phyloP scores from a whole-genome alignment of 2,329 filamentous ascomycete species.

The Venturia effusa region DNA sequence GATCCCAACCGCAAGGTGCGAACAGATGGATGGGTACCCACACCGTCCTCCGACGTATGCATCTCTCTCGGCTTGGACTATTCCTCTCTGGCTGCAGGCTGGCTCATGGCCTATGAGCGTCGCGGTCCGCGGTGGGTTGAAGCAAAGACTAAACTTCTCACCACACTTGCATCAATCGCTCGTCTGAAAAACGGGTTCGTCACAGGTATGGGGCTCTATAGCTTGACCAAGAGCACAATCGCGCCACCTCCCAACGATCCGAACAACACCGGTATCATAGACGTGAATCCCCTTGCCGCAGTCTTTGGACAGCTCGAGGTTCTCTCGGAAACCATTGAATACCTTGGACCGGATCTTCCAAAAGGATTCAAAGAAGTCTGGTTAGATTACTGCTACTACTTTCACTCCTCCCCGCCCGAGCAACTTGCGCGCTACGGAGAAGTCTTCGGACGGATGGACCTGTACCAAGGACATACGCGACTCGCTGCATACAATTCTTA shows the following conservation, averaged over 20 bases:
- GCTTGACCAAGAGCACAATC: slow-evolving; percentile 38
- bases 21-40: slow-evolving; percentile 38
- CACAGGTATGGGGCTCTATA: slow-evolving; percentile 44
- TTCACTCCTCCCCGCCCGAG: slow-evolving; percentile 37
- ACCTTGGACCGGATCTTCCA: slow-evolving; percentile 35
- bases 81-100: slow-evolving; percentile 44
- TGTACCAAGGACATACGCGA: slow-evolving; percentile 46
- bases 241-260: slow-evolving; percentile 34
- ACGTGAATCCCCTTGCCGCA: neutral
- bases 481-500: slow-evolving; percentile 44
- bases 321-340: slow-evolving; percentile 43
- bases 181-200: slow-evolving; percentile 48
- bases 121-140: slow-evolving; percentile 43
- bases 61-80: slow-evolving; percentile 50
- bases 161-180: slow-evolving; percentile 41
- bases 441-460: slow-evolving; percentile 23
- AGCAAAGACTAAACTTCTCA: slow-evolving; percentile 38
- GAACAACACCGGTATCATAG: neutral
- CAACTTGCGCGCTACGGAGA: slow-evolving; percentile 44
- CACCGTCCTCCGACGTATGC: slow-evolving; percentile 31
- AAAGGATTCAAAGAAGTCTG: slow-evolving; percentile 43
- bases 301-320: slow-evolving; percentile 50
- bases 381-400: slow-evolving; percentile 52
- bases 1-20: slow-evolving; percentile 51
- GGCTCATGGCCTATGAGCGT: slow-evolving; percentile 51